These are phyloP conservation scores for Drechslerella coelobrocha DNA, from an alignment of 2,329 filamentous ascomycete genomes.

Conservation along the genomic window DNA sequence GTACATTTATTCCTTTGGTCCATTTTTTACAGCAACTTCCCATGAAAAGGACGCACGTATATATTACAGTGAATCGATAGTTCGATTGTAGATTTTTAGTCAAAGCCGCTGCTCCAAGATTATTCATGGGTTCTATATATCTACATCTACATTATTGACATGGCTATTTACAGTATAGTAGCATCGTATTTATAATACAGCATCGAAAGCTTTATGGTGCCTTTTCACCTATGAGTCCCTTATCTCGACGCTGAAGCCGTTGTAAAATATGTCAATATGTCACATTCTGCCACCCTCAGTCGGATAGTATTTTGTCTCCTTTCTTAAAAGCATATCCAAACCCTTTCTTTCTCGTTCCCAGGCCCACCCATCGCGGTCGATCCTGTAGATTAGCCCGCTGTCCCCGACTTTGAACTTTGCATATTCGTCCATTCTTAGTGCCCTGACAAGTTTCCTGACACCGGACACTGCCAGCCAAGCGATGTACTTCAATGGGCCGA, in stretches of 20 bases:
- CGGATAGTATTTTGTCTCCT: slow-evolving; percentile 31
- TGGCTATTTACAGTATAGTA: background rate
- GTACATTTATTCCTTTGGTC: slow-evolving; percentile 41
- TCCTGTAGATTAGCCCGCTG: slow-evolving; percentile 32
- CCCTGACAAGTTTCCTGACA: slow-evolving; percentile 10
- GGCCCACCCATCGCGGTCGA: slow-evolving; percentile 40
- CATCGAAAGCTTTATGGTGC: background rate
- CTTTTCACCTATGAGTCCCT: background rate
- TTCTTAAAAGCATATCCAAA: slow-evolving; percentile 36
- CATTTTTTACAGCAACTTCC: slow-evolving; percentile 6
- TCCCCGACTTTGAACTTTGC: slow-evolving; percentile 35
- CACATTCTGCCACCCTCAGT: background rate
- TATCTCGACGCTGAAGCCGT: background rate
- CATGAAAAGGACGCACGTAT: slow-evolving; percentile 36
- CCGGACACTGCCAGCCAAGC: slow-evolving; percentile 20
- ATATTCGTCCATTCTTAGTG: slow-evolving; percentile 34
- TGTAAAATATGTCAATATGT: too few species aligned
- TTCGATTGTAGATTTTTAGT: slow-evolving; percentile 1
- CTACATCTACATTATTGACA: background rate
- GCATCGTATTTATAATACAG: background rate
- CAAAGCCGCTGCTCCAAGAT: background rate
- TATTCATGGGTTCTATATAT: slow-evolving; percentile 6
- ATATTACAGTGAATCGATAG: slow-evolving; percentile 48
- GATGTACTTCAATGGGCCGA: slow-evolving; percentile 41
- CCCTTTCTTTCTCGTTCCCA: slow-evolving; percentile 44